Evolutionary conservation across 2,329 filamentous ascomycete genomes (phyloP).

Genomic region (Clarireedia paspali): DNA sequence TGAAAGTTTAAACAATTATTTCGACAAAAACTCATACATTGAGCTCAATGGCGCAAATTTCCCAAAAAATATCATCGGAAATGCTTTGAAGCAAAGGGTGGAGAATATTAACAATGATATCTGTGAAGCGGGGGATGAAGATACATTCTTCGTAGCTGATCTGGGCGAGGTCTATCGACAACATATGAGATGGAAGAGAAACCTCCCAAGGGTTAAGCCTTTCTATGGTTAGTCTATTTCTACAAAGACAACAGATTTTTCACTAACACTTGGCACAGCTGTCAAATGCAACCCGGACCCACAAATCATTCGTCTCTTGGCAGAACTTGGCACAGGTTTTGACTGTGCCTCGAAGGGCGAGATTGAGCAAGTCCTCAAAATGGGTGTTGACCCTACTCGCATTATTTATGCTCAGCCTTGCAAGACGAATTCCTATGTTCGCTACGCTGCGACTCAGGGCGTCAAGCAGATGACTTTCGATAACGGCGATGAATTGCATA

Average conservation of each 20-base stretch:
- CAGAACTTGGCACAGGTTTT: slow-evolving; percentile 85
- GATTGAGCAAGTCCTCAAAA: slow-evolving; percentile 81
- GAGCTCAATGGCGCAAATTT: slow-evolving; percentile 25
- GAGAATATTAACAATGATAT: slow-evolving; percentile 76
- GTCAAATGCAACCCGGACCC: slow-evolving; percentile 99
- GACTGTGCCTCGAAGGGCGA: slow-evolving; percentile 97
- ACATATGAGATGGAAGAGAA: slow-evolving; percentile 96
- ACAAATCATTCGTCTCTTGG: slow-evolving; percentile 79
- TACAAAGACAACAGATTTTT: not conserved
- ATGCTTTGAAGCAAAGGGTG: slow-evolving; percentile 80
- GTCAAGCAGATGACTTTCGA: slow-evolving; percentile 99
- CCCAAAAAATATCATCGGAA: slow-evolving; percentile 76
- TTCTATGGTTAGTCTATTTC: slow-evolving; percentile 68
- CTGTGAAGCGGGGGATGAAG: slow-evolving; percentile 89
- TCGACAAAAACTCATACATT: slow-evolving; percentile 22
- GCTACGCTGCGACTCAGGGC: slow-evolving; percentile 73
- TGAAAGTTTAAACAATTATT: slow-evolving; percentile 25
- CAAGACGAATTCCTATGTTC: slow-evolving; percentile 98
- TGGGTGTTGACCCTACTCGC: slow-evolving; percentile 77
- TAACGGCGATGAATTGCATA: slow-evolving; percentile 95
- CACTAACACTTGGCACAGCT: slow-evolving; percentile 42
- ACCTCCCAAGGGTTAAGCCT: slow-evolving; percentile 84
- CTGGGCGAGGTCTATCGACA: slow-evolving; percentile 98
- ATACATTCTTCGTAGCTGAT: slow-evolving; percentile 97
- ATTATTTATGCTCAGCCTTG: slow-evolving; percentile 99